Conservation (phyloP, 1,284 basidiomycete species). For the Hemileia vastatrix region DNA sequence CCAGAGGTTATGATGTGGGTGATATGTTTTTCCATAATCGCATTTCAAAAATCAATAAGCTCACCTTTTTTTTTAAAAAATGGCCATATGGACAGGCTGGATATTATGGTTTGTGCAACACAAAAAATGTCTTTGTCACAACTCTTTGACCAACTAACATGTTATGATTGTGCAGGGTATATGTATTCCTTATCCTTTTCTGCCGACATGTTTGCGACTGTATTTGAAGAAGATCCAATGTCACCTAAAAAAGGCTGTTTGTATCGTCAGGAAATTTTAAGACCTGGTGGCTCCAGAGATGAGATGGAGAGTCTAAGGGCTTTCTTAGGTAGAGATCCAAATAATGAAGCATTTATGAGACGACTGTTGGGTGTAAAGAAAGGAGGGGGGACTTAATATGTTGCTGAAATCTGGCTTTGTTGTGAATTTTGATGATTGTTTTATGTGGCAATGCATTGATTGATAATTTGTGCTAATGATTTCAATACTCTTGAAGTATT, state of each 20-base stretch:
- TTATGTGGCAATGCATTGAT: too few species aligned
- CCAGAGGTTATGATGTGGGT: slow-evolving; percentile 19
- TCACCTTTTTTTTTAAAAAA: background rate
- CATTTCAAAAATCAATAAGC: background rate
- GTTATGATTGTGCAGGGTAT: slow-evolving; percentile 32
- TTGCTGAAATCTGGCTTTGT: too few species aligned
- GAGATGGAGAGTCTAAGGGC: slow-evolving; percentile 56
- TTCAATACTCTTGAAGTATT: too few species aligned
- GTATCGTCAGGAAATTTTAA: slow-evolving; percentile 54
- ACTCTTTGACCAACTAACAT: background rate
- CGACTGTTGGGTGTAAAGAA: too few species aligned
- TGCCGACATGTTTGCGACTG: slow-evolving; percentile 65
- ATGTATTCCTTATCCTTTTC: slow-evolving; percentile 62
- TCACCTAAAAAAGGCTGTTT: slow-evolving; percentile 52
- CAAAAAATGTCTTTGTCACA: background rate
- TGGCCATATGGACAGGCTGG: too few species aligned
- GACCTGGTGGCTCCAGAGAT: slow-evolving; percentile 54
- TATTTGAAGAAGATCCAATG: slow-evolving; percentile 67
- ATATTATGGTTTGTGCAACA: slow-evolving; percentile 8
- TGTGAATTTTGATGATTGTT: too few species aligned
- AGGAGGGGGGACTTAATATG: too few species aligned
- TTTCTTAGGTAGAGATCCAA: slow-evolving; percentile 66
- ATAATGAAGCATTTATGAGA: slow-evolving; percentile 64
- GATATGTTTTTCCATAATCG: background rate
- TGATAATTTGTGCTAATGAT: too few species aligned